Percentiles rank a stretch among this genome's conserved stretches.
Evolutionary conservation across 345 rosid species (phyloP).

Genomic region (Stellera chamaejasme): DNA sequence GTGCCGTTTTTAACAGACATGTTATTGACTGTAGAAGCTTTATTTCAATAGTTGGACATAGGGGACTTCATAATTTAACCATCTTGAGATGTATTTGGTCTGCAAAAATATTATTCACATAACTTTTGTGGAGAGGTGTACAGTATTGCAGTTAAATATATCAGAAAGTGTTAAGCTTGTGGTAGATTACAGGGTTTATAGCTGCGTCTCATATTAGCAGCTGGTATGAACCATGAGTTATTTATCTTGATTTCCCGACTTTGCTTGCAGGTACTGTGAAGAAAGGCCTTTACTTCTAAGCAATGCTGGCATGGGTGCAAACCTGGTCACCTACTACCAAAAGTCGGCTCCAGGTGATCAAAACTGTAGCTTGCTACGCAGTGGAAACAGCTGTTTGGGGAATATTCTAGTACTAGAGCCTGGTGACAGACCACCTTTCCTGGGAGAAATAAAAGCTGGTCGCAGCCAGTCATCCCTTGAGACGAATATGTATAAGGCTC

Average conservation of each 20-base stretch:
- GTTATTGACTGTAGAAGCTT: no score
- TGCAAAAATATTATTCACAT: no score
- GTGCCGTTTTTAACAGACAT: no score
- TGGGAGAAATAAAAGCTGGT: conserved; percentile 83
- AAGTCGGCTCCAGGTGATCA: conserved; percentile 75
- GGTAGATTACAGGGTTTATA: no score
- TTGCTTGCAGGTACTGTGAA: conserved; percentile 77
- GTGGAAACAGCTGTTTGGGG: conserved; percentile 58
- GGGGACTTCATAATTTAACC: no score
- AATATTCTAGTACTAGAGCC: conserved; percentile 67
- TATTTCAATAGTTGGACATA: no score
- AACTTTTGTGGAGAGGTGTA: no score
- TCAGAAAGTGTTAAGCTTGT: no score
- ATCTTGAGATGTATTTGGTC: no score
- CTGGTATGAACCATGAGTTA: background rate
- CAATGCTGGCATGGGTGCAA: conserved; percentile 97
- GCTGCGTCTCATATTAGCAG: no score
- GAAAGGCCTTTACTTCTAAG: conserved; percentile 87
- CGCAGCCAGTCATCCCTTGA: conserved; percentile 77
- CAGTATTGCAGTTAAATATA: no score
- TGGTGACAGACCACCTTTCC: conserved; percentile 90
- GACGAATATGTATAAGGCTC: conserved; percentile 96
- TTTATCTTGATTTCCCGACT: background rate
- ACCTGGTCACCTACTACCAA: conserved; percentile 84
- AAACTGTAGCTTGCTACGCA: conserved; percentile 40